A percentile compares a stretch with the other conserved stretches of the same genome.
These are phyloP conservation scores for Dryas alaskensis DNA, from an alignment of 306 rosid species.

Conservation along the genomic window DNA sequence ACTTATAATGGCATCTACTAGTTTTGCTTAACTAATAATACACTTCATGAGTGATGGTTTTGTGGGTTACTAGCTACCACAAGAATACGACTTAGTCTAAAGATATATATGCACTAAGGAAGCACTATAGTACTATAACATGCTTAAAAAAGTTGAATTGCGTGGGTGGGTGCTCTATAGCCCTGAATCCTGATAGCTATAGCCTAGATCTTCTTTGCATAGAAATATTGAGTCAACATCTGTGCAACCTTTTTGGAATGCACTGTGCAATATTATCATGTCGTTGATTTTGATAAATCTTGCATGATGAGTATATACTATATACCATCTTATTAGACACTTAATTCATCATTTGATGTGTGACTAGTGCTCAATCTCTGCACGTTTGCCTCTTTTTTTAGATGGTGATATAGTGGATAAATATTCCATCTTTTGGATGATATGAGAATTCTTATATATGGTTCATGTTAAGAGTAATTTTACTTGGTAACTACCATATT, in stretches of 20 bases:
- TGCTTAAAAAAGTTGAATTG: constrained; percentile 2
- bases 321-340: too few relatives aligned
- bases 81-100: neutral
- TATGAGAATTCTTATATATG: too few relatives aligned
- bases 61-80: neutral
- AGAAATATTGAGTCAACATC: neutral
- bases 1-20: neutral
- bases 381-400: too few relatives aligned
- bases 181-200: neutral
- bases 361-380: too few relatives aligned
- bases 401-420: too few relatives aligned
- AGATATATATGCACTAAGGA: neutral
- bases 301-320: too few relatives aligned
- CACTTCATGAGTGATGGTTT: neutral
- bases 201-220: neutral
- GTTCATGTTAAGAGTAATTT: too few relatives aligned
- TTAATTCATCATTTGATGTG: too few relatives aligned
- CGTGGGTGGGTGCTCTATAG: constrained; percentile 3
- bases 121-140: neutral
- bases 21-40: neutral
- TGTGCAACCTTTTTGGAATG: neutral
- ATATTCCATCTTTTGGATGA: too few relatives aligned
- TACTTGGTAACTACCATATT: too few relatives aligned
- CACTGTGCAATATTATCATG: too few relatives aligned
- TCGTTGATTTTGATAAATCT: too few relatives aligned